These are phyloP conservation scores for Kluyveromyces lactis DNA, from an alignment of 805 yeast species.

Conservation along the genomic window DNA sequence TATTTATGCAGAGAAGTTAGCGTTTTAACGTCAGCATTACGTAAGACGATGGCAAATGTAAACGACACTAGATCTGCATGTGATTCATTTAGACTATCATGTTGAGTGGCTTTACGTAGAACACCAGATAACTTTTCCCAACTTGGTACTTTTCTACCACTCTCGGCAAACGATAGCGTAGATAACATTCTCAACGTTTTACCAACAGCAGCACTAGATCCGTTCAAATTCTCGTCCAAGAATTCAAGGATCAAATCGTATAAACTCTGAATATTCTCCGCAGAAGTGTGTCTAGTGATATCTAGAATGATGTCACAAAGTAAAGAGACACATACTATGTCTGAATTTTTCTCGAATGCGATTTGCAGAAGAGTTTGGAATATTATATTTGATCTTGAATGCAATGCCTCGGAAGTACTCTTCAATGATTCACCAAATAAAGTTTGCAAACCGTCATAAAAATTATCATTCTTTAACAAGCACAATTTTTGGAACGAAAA, in stretches of 20 bases:
- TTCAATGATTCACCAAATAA: slow-evolving; percentile 68
- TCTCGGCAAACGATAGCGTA: slow-evolving; percentile 54
- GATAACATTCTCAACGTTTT: slow-evolving; percentile 35
- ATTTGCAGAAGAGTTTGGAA: slow-evolving; percentile 37
- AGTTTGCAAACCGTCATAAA: slow-evolving; percentile 51
- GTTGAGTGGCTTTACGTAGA: slow-evolving; percentile 9
- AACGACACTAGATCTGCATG: slow-evolving; percentile 32
- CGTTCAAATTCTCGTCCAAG: slow-evolving; percentile 13
- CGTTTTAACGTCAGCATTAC: slow-evolving; percentile 45
- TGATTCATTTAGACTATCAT: slow-evolving; percentile 4
- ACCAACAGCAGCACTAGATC: slow-evolving; percentile 16
- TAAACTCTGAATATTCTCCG: slow-evolving; percentile 38
- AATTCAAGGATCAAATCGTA: slow-evolving; percentile 31
- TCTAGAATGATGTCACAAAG: slow-evolving; percentile 51
- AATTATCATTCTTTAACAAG: slow-evolving; percentile 31
- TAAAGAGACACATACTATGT: slow-evolving; percentile 30
- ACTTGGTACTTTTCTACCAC: slow-evolving; percentile 52
- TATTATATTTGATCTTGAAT: slow-evolving; percentile 57
- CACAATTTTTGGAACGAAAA: slow-evolving; percentile 32
- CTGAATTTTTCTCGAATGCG: slow-evolving; percentile 7
- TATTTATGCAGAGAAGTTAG: slow-evolving; percentile 40
- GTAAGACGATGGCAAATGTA: slow-evolving; percentile 40
- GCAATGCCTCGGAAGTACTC: slow-evolving; percentile 63
- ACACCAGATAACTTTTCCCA: slow-evolving; percentile 34
- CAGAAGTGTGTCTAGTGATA: slow-evolving; percentile 44